phyloP scores from a whole-genome alignment of 352 stramenopile genomes.

The Phytophthora vignae region DNA sequence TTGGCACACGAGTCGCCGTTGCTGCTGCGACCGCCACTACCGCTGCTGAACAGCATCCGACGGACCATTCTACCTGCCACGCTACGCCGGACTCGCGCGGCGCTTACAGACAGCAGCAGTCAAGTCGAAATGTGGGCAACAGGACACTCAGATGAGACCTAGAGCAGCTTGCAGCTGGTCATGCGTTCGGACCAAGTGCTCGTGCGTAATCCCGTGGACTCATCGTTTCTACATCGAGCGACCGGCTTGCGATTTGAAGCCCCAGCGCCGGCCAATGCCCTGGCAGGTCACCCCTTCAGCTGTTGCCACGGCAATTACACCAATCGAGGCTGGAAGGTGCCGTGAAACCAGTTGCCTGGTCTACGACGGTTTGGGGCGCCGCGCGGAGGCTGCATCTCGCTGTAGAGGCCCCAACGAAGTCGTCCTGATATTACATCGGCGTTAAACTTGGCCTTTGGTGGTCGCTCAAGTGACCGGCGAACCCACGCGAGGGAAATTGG shows the following conservation, averaged over 20 bases:
- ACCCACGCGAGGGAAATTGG: not conserved
- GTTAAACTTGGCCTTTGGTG: not conserved
- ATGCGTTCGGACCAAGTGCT: slow-evolving; percentile 25
- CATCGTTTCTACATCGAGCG: slow-evolving; percentile 33
- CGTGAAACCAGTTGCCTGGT: slow-evolving; percentile 23
- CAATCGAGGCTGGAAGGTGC: slow-evolving; percentile 29
- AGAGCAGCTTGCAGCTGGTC: slow-evolving; percentile 12
- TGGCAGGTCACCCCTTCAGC: slow-evolving; percentile 14
- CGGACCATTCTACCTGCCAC: slow-evolving; percentile 18
- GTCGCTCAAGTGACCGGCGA: slow-evolving; percentile 5
- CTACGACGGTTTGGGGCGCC: slow-evolving; percentile 11
- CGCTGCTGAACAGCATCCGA: slow-evolving; percentile 19
- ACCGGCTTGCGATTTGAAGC: slow-evolving; percentile 21
- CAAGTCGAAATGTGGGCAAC: slow-evolving; percentile 23
- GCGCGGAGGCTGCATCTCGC: not conserved
- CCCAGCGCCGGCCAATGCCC: slow-evolving; percentile 17
- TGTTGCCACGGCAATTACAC: slow-evolving; percentile 18
- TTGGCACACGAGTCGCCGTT: slow-evolving; percentile 11
- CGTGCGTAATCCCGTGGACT: slow-evolving; percentile 16
- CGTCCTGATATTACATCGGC: not conserved
- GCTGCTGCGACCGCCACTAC: slow-evolving; percentile 4
- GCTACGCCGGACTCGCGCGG: slow-evolving; percentile 18
- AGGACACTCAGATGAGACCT: slow-evolving; percentile 18
- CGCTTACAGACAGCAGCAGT: slow-evolving; percentile 20
- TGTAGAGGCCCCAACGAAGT: slow-evolving; percentile 14